Evolutionary conservation across 2,329 filamentous ascomycete genomes (phyloP).

Genomic region (Aspergillus oerlinghausenensis): DNA sequence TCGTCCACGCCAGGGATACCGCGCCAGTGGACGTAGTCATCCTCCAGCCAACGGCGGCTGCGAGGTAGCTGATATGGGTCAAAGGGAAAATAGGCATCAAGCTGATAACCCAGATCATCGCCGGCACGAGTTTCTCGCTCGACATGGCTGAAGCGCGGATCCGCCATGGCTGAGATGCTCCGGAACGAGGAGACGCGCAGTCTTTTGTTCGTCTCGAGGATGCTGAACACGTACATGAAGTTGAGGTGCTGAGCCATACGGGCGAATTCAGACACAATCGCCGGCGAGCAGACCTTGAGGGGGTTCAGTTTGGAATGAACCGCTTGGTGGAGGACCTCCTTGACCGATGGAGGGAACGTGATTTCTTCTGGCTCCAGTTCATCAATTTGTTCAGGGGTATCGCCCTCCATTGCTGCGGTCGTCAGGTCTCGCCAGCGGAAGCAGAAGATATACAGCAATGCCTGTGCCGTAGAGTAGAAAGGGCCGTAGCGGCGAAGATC

Average conservation of each 20-base stretch:
- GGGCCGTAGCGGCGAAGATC: constrained; percentile 78
- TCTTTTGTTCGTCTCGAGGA: constrained; percentile 89
- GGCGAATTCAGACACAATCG: constrained; percentile 88
- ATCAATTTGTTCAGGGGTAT: constrained; percentile 51
- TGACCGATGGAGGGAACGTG: constrained; percentile 69
- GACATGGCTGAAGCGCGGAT: constrained; percentile 38
- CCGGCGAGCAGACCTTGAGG: constrained; percentile 86
- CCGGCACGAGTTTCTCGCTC: constrained; percentile 54
- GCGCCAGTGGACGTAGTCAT: constrained; percentile 77
- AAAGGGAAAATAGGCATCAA: constrained; percentile 95
- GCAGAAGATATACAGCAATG: constrained; percentile 90
- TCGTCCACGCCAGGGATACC: constrained; percentile 66
- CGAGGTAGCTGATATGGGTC: constrained; percentile 89
- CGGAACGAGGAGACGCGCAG: constrained; percentile 70
- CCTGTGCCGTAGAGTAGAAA: constrained; percentile 86
- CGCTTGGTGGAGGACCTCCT: constrained; percentile 68
- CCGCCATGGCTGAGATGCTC: constrained; percentile 33
- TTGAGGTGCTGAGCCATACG: constrained; percentile 78
- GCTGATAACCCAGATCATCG: constrained; percentile 74
- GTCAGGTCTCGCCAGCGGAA: constrained; percentile 93
- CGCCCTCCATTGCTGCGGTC: constrained; percentile 51
- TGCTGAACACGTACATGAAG: constrained; percentile 82
- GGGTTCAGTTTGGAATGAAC: constrained; percentile 90
- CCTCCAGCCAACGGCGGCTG: constrained; percentile 82
- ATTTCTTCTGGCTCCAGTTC: constrained; percentile 64